These are phyloP conservation scores for Solanum ossicruentum DNA, from an alignment of 257 asterid genomes.

Conservation along the genomic window DNA sequence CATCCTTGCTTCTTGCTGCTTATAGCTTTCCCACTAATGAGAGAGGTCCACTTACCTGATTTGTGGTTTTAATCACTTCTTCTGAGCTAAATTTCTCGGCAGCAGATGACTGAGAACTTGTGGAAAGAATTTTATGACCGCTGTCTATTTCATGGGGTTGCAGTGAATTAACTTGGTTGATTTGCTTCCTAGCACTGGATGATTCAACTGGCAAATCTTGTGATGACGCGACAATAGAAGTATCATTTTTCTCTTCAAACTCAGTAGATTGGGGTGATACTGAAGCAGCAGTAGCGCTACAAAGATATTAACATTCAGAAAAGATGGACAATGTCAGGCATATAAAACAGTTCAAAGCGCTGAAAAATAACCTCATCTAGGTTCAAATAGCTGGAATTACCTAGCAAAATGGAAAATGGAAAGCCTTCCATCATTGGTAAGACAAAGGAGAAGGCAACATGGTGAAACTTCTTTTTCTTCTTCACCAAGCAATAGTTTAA, in stretches of 20 bases:
- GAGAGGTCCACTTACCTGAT: slow-evolving; percentile 16
- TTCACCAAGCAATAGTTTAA: slow-evolving; percentile 45
- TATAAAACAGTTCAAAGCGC: not conserved
- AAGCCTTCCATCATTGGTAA: slow-evolving; percentile 78
- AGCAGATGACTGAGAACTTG: not conserved
- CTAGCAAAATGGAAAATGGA: slow-evolving; percentile 77
- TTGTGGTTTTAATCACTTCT: slow-evolving; percentile 15
- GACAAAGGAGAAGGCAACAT: slow-evolving; percentile 60
- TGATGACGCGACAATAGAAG: slow-evolving; percentile 6
- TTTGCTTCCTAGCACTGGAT: not conserved
- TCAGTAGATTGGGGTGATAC: slow-evolving; percentile 22
- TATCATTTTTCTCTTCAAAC: slow-evolving; percentile 35
- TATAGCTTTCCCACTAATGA: not conserved
- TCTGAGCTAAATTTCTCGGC: slow-evolving; percentile 4
- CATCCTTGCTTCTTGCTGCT: not conserved
- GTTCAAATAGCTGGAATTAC: slow-evolving; percentile 22
- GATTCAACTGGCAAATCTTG: slow-evolving; percentile 16
- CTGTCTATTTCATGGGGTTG: not conserved
- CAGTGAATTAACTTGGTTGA: not conserved
- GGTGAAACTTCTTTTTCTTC: slow-evolving; percentile 74
- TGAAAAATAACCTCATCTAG: not conserved
- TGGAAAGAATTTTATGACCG: not conserved
- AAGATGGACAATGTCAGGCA: not conserved
- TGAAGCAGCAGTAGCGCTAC: slow-evolving; percentile 47
- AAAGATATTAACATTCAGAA: slow-evolving; percentile 2